Base-by-base conservation (phyloP, 257 asterid genomes). In the Penstemon davidsonii region DNA sequence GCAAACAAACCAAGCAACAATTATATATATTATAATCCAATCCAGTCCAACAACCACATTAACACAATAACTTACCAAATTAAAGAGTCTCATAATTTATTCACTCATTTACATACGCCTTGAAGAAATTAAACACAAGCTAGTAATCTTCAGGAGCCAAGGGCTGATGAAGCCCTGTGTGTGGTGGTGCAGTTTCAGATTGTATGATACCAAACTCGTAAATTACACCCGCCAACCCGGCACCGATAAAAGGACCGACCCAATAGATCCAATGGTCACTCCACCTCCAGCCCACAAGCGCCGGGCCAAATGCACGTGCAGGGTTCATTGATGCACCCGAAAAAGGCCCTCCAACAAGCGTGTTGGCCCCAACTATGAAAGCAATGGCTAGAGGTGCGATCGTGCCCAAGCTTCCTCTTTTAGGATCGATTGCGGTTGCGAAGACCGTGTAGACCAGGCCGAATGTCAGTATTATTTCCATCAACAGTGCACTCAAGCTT, bases 201-300 rank as follows among this genome's bases (percentile, higher is more conserved):
- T 84, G 91, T 59, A 91, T 83, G 51, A 94, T 60, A 5, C 92
- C 95, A 5, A 76, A 94, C 81, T 94, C 99, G 57, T 91, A 94
- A 0, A 88, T 69, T 3, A 94, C 51, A 0, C 89, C 97, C 0
- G 96, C 83, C 15, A 91, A 0, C 0, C 82, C 99, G 0, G 95
- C 97, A 11, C 99, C 99, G 0, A 91, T 53, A 6, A 91, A 94
- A 0, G 97, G 99, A 0, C 99, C 99, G 42, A 94, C n/a, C 99
- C 99, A 91, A 59, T 87, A 94, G 77, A 94, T 75, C 99, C 99
- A 91, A 39, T 94, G 97, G 79, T 87, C 18, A 50, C 60, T 76
- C 99, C 99, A 94, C 68, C 97, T 83, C 97, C 99, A 94, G 0
- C 99, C 99, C 40, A 91, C 95, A 11, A 94, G 52, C 0, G 99